These are phyloP conservation scores for Crotalaria pallida DNA, from an alignment of 306 rosid genomes.

Conservation along the genomic window DNA sequence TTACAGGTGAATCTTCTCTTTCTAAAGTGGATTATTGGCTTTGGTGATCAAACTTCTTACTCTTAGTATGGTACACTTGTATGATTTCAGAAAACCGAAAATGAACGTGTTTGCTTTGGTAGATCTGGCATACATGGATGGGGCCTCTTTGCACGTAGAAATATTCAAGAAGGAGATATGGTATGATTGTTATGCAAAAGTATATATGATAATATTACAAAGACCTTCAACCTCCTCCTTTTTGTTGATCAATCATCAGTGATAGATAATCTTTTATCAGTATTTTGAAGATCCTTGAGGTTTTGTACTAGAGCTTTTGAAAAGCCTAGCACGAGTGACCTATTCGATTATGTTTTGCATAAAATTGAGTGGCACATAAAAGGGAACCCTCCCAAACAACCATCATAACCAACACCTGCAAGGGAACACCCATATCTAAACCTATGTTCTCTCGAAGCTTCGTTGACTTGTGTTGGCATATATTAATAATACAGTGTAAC, in stretches of 20 bases:
- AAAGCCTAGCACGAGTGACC: background rate
- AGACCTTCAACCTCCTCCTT: background rate
- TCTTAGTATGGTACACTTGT: background rate
- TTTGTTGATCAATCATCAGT: slow-evolving; percentile 3
- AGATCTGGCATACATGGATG: slow-evolving; percentile 99
- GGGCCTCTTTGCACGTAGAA: slow-evolving; percentile 96
- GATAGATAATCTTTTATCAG: background rate
- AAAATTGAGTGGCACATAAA: background rate
- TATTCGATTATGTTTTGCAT: background rate
- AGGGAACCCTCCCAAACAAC: background rate
- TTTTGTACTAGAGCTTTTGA: slow-evolving; percentile 2
- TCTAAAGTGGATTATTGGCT: slow-evolving; percentile 1
- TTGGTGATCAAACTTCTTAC: slow-evolving; percentile 31
- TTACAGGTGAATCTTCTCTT: slow-evolving; percentile 63
- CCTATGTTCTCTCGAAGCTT: background rate
- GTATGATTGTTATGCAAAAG: slow-evolving; percentile 36
- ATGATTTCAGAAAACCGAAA: slow-evolving; percentile 79
- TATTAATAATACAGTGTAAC: background rate
- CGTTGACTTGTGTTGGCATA: background rate
- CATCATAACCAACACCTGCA: background rate
- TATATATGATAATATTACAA: background rate
- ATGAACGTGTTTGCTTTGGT: slow-evolving; percentile 91
- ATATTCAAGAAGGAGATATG: slow-evolving; percentile 99
- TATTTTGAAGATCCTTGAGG: background rate
- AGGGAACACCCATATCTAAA: background rate